These are phyloP conservation scores for Ochetophila trinervis DNA, from an alignment of 306 rosid genomes.

Conservation along the genomic window DNA sequence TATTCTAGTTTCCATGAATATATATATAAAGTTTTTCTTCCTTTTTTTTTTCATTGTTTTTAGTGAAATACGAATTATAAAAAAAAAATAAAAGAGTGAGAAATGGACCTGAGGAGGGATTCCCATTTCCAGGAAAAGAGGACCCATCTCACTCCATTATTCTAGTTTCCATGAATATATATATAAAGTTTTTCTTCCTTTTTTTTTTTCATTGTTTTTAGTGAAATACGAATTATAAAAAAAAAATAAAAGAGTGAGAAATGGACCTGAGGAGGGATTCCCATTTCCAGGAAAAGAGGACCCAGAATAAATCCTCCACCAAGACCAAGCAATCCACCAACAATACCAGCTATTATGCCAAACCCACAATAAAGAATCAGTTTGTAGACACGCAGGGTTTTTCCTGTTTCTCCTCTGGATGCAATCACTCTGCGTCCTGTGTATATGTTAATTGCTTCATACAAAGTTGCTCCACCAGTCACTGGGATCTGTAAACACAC, in stretches of 20 bases:
- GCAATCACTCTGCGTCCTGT: slow-evolving; percentile 54
- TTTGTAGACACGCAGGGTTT: slow-evolving; percentile 35
- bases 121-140: slow-evolving; percentile 80
- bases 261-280: slow-evolving; percentile 76
- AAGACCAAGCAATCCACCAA: slow-evolving; percentile 79
- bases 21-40: no score
- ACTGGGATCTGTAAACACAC: not conserved
- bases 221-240: not conserved
- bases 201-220: no score
- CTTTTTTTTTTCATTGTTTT: no score
- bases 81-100: not conserved
- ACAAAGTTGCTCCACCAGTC: slow-evolving; percentile 43
- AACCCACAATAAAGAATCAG: slow-evolving; percentile 42
- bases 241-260: slow-evolving; percentile 1
- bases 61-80: not conserved
- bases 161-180: no score
- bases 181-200: no score
- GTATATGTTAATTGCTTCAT: slow-evolving; percentile 59
- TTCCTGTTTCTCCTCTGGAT: slow-evolving; percentile 43
- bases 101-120: slow-evolving; percentile 70
- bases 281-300: slow-evolving; percentile 79
- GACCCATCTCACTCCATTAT: no score
- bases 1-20: not conserved
- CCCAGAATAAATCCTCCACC: slow-evolving; percentile 86
- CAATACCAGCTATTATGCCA: slow-evolving; percentile 57